phyloP scores from a whole-genome alignment of 768 basidiomycete species.

The Macrolepiota albuminosa region DNA sequence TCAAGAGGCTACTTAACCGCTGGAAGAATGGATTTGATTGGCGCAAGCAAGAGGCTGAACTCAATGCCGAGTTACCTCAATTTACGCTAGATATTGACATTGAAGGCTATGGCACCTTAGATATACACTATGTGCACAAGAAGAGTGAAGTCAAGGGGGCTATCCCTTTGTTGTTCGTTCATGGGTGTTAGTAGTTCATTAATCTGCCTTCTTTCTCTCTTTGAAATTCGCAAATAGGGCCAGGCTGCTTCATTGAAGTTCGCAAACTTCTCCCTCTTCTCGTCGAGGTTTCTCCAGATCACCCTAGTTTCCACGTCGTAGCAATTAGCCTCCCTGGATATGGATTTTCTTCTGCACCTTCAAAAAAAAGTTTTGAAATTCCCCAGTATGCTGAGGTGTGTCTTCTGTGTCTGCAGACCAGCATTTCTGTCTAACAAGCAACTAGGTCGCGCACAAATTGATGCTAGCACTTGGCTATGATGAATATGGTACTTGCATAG shows the following conservation, averaged over 20 bases:
- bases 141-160: constrained; percentile 38
- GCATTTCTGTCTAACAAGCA: not conserved
- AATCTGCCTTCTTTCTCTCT: not conserved
- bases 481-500: constrained; percentile 32
- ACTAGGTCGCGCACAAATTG: constrained; percentile 41
- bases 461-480: constrained; percentile 46
- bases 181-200: constrained; percentile 39
- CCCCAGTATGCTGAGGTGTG: constrained; percentile 51
- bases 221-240: constrained; percentile 38
- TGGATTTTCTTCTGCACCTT: constrained; percentile 56
- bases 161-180: constrained; percentile 40
- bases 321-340: constrained; percentile 54
- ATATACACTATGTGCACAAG: constrained; percentile 58
- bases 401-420: not conserved
- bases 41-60: constrained; percentile 43
- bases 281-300: constrained; percentile 31
- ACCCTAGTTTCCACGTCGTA: constrained; percentile 64
- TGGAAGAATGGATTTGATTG: constrained; percentile 56
- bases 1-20: constrained; percentile 39
- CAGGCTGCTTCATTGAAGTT: constrained; percentile 56
- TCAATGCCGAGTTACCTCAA: constrained; percentile 53
- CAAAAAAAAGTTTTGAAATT: constrained; percentile 44
- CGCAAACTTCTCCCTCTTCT: constrained; percentile 54
- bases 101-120: constrained; percentile 36
- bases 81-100: constrained; percentile 49